Percentiles rank a stretch among this genome's conserved stretches.
phyloP scores from a whole-genome alignment of 108 stramenopile species.

The Mayamaea pseudoterrestris region DNA sequence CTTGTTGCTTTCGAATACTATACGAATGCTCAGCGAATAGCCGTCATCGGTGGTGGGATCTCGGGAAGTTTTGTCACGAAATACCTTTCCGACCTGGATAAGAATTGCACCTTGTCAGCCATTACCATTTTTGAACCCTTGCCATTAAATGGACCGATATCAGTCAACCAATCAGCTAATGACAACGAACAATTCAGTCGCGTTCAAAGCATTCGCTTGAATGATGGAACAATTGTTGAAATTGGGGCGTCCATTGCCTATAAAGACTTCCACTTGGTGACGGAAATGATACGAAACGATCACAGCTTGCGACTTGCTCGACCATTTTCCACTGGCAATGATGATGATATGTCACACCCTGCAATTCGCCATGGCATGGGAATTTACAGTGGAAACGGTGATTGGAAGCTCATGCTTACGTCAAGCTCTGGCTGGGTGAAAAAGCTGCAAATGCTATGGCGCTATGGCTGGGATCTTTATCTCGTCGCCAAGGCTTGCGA shows the following conservation, averaged over 20 bases:
- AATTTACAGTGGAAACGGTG: slow-evolving; percentile 19
- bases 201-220: slow-evolving; percentile 26
- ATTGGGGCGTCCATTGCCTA: slow-evolving; percentile 56
- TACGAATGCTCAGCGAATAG: slow-evolving; percentile 3
- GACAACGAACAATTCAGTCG: slow-evolving; percentile 42
- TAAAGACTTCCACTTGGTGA: slow-evolving; percentile 32
- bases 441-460: slow-evolving; percentile 8
- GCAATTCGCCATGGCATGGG: slow-evolving; percentile 15
- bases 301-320: slow-evolving; percentile 17
- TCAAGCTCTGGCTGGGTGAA: slow-evolving; percentile 1
- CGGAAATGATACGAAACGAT: slow-evolving; percentile 15
- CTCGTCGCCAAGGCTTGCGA: slow-evolving; percentile 16
- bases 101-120: slow-evolving; percentile 31
- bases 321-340: slow-evolving; percentile 10
- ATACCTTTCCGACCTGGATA: slow-evolving; percentile 67
- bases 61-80: slow-evolving; percentile 50
- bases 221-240: slow-evolving; percentile 56
- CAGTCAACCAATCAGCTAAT: not conserved
- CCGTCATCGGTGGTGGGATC: slow-evolving; percentile 13
- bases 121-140: slow-evolving; percentile 55
- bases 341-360: too few relatives aligned
- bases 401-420: slow-evolving; percentile 5
- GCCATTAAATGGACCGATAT: slow-evolving; percentile 11
- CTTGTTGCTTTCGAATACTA: too few relatives aligned
- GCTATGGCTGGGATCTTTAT: slow-evolving; percentile 29